Conservation (phyloP, 345 rosid genomes). For the Tarenaya hassleriana region DNA sequence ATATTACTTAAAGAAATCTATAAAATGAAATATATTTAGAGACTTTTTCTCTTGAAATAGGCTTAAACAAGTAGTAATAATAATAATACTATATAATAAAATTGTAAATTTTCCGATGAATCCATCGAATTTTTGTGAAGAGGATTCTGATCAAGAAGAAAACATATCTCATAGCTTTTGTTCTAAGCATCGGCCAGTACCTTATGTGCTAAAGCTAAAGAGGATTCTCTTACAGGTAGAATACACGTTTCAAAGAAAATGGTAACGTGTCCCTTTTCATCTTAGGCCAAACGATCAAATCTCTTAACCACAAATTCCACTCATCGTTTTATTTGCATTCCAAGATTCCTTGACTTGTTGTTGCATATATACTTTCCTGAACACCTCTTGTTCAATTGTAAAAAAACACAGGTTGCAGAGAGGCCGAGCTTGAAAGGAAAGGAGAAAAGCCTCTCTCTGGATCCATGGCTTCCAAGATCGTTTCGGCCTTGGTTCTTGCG, state of each 20-base stretch:
- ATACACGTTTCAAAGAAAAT: conserved; percentile 25
- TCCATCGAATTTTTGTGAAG: no score
- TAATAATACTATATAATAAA: no score
- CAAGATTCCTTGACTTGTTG: no score
- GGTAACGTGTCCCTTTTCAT: conserved; percentile 42
- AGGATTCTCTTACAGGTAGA: conserved; percentile 35
- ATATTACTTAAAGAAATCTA: no score
- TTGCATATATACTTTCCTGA: no score
- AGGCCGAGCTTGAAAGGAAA: conserved; percentile 13
- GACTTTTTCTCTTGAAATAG: no score
- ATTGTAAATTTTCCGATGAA: no score
- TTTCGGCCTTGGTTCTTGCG: conserved; percentile 55
- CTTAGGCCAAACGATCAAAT: conserved; percentile 22
- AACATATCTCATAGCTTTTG: conserved; percentile 13
- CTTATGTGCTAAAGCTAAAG: no score
- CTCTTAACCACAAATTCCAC: conserved; percentile 19
- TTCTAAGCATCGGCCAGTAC: conserved; percentile 12
- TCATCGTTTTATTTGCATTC: conserved; percentile 3
- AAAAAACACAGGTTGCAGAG: conserved; percentile 7
- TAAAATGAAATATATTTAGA: no score
- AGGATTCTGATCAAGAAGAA: conserved; percentile 14
- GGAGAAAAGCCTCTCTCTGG: conserved; percentile 11
- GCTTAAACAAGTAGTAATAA: no score
- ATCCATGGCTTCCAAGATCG: conserved; percentile 76
- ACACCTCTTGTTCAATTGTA: no score